Evolutionary conservation across 108 stramenopile genomes (phyloP), one percentile per base, ranked within the genome.

Genomic region (Cylindrotheca closterium): DNA sequence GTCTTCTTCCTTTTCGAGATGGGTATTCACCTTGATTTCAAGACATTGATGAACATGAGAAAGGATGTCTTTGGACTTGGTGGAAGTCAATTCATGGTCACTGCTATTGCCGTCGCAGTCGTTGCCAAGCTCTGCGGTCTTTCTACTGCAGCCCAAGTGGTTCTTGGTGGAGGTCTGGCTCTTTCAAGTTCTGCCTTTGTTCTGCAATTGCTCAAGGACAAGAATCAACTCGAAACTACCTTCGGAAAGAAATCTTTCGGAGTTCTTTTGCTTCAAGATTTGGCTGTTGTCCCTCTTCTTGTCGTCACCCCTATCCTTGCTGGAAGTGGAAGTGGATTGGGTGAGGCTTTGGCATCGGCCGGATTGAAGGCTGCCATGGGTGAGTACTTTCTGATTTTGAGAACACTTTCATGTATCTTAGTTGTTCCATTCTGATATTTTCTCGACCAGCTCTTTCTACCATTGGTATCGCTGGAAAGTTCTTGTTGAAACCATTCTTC

Each of bases 1-100:
- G 95, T 96, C 2, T 94, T 97, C 65, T 97, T 97, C 74, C 75
- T 97, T 1, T 97, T 97, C 60, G 96, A 97, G 66, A 97, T 97
- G 96, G 96, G 96, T 23, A 75, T 97, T 50, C 94, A 96, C 63
- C 84, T 96, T 25, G 90, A 86, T 68, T 75, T 95, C 56, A 83
- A 86, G 22, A 87, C 86, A 7, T 71, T 94, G 56, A 80, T 88
- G 83, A 80, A 79, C 15, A 93, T 96, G 94, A 73, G 77, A 58
- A 81, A 68, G 30, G 89, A 92, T 57, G 95, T 97, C 0, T 97
- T 97, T 73, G 96, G 96, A 21, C 63, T 97, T 26, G 96, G 96
- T 31, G 61, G 87, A 25, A 68, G 78, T 12, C 95, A 96, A 75
- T 94, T 97, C 51, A 30, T 87, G 3, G 33, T 93, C 2, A 96